Evolutionary conservation across 176 grass and related monocot species (phyloP).

Genomic region (Ananas comosus): DNA sequence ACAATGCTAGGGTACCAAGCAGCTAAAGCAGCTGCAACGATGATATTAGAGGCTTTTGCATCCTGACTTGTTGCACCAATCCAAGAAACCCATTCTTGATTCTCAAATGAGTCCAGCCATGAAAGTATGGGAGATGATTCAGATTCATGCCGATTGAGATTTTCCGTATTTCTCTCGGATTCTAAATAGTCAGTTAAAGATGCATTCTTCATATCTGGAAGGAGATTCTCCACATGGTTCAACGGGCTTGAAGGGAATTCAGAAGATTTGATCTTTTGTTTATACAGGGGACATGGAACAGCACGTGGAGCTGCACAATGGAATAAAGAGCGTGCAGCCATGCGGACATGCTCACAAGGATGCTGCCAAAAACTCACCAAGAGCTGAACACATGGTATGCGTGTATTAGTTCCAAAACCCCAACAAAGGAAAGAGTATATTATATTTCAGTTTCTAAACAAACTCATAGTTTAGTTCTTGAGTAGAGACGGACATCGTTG

Average conservation of each 20-base stretch:
- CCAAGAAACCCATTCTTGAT: slow-evolving; percentile 86
- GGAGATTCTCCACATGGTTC: slow-evolving; percentile 19
- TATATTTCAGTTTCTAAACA: too few species aligned
- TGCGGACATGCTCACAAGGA: slow-evolving; percentile 82
- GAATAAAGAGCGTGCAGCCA: slow-evolving; percentile 96
- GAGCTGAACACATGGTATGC: slow-evolving; percentile 45
- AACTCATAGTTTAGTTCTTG: too few species aligned
- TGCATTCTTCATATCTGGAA: slow-evolving; percentile 16
- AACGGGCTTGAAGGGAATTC: slow-evolving; percentile 27
- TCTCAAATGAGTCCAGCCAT: slow-evolving; percentile 91
- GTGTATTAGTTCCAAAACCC: not conserved
- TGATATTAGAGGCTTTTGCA: slow-evolving; percentile 83
- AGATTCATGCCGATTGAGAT: slow-evolving; percentile 25
- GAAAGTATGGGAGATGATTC: slow-evolving; percentile 42
- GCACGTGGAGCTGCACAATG: slow-evolving; percentile 89
- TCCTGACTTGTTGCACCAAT: slow-evolving; percentile 80
- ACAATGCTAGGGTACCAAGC: slow-evolving; percentile 98
- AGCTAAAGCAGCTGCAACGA: slow-evolving; percentile 85
- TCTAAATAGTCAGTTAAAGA: slow-evolving; percentile 28
- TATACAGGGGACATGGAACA: slow-evolving; percentile 54
- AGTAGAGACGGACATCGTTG: too few species aligned
- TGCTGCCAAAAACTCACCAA: slow-evolving; percentile 98
- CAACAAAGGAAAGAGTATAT: not conserved
- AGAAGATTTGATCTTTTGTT: slow-evolving; percentile 42
- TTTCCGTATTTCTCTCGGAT: slow-evolving; percentile 24